These are phyloP conservation scores for Rhizopus microsporus DNA, from an alignment of 371 early-diverging fungal species.

Conservation along the genomic window DNA sequence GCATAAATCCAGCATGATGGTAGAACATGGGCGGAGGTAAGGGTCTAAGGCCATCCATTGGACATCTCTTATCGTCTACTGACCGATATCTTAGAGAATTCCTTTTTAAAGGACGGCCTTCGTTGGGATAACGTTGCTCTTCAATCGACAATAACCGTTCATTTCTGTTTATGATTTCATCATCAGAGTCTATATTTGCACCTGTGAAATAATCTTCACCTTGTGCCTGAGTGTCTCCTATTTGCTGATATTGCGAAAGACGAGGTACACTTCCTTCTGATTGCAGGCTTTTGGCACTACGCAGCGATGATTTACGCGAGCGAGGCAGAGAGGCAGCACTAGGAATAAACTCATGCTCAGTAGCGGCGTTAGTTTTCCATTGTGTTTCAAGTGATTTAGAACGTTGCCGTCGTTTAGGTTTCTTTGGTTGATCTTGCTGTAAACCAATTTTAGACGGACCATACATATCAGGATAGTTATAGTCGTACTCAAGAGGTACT, in stretches of 20 bases:
- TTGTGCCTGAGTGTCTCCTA: not conserved
- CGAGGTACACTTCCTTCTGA: not conserved
- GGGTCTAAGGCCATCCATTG: not conserved
- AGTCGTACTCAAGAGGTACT: not conserved
- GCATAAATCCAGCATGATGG: not conserved
- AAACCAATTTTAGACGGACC: not conserved
- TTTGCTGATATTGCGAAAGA: not conserved
- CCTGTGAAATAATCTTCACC: not conserved
- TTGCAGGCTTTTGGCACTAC: conserved; percentile 13
- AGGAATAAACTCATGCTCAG: not conserved
- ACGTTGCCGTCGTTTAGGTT: conserved; percentile 1
- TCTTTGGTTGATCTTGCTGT: not conserved
- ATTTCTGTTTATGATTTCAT: not conserved
- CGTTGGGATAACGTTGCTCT: not conserved
- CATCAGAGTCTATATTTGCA: not conserved
- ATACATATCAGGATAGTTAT: not conserved
- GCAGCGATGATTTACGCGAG: conserved; percentile 22
- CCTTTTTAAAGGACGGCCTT: not conserved
- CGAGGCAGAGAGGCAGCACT: not conserved
- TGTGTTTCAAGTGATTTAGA: conserved; percentile 20
- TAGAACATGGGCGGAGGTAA: not conserved
- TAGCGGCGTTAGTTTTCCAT: not conserved
- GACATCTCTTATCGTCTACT: not conserved
- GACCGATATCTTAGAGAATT: not conserved
- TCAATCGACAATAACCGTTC: not conserved